Evolutionary conservation across 768 basidiomycete genomes (phyloP), one percentile per base, ranked within the genome.

Genomic region (Goffeauzyma gilvescens): DNA sequence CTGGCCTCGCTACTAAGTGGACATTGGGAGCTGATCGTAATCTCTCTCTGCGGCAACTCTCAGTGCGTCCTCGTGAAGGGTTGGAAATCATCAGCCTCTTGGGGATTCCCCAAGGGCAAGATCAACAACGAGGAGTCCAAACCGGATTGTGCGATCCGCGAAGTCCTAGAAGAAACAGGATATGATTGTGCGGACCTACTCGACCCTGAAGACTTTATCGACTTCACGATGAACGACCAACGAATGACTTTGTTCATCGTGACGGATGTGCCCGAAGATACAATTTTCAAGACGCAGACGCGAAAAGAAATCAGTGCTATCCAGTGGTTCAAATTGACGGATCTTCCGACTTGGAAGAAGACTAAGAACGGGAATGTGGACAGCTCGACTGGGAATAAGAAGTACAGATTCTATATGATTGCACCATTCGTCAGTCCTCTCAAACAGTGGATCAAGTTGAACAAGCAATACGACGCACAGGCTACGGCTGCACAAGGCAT

Each of bases 81-180:
- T 6, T 96, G 85, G 85, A 95, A 93, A 64, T 76, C 84, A 26
- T 82, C 79, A 15, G 82, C 93, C 2, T 84, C 86, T 6, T 98
- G 93, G 93, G 81, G 85, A n/a, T 98, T 96, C 64, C 93, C 93
- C 6, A 83, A 90, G 60, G 93, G 93, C n/a, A 98, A 98, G 67
- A 96, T 96, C 63, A 98, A 98, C 55, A 79, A 89, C 60, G 74
- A 81, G 46, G 93, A 98, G 60, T 75, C 79, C 6, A 73, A 78
- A 43, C 71, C 73, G 37, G 72, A 71, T 42, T 98, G 93, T 64
- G 93, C 90, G 2, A 71, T 82, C 41, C 76, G 93, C 62, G 93
- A 98, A 69, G 90, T 96, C 18, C 69, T 83, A 23, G 93, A 98
- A 65, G 93, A 98, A 67, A 95, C 87, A 0, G 93, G 93, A 12